phyloP scores from a whole-genome alignment of 2,329 filamentous ascomycete species.

The Verticillium longisporum region DNA sequence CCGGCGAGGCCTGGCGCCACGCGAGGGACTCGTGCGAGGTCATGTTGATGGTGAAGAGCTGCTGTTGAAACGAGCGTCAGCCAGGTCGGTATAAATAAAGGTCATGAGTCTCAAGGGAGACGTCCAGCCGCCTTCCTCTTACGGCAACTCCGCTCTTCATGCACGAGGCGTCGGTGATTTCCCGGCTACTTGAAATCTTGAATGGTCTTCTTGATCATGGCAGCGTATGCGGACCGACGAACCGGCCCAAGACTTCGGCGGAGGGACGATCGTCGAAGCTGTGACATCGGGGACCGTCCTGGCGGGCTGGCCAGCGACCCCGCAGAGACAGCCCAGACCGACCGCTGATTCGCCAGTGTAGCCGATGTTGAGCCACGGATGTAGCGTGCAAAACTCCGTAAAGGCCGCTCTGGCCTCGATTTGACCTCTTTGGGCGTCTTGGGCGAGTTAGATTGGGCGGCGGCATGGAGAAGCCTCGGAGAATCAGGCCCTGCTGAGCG shows the following conservation, averaged over 20 bases:
- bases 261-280: no score
- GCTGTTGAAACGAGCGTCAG: not conserved
- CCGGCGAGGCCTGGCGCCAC: conserved; percentile 19
- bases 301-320: no score
- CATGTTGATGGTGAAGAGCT: not conserved
- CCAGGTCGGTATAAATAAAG: no score
- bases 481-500: not conserved
- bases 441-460: no score
- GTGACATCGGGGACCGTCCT: no score
- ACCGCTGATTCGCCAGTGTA: not conserved
- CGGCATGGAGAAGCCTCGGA: not conserved
- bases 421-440: not conserved
- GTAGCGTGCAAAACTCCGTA: not conserved
- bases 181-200: not conserved
- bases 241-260: no score
- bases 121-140: not conserved
- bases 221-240: no score
- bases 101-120: no score
- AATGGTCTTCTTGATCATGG: no score
- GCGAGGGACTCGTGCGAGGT: conserved; percentile 1
- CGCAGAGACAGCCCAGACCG: no score
- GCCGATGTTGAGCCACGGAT: not conserved
- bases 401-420: not conserved
- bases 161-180: not conserved
- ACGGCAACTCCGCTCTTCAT: not conserved